A percentile compares a stretch with the other conserved stretches of the same genome.
phyloP scores from a whole-genome alignment of 306 rosid species.

The Hippophae tibetana region DNA sequence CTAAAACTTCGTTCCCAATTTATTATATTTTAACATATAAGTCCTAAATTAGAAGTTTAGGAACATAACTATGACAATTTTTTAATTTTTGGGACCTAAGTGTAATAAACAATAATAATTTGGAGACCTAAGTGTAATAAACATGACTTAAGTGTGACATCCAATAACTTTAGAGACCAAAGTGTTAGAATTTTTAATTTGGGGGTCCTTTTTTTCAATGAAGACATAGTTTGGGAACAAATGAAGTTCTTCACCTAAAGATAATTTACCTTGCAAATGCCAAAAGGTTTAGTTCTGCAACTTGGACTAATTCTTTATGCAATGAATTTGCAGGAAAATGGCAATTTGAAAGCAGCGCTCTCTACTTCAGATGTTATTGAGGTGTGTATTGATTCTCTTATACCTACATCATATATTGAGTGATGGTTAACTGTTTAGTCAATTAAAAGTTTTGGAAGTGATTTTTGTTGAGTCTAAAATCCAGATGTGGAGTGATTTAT shows the following conservation, averaged over 20 bases:
- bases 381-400: constrained; percentile 27
- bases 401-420: background rate
- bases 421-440: background rate
- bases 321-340: constrained; percentile 49
- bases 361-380: constrained; percentile 69
- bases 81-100: too few relatives aligned
- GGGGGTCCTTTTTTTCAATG: too few relatives aligned
- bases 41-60: too few relatives aligned
- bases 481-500: background rate
- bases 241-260: background rate
- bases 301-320: background rate
- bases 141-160: too few relatives aligned
- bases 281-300: background rate
- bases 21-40: too few relatives aligned
- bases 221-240: too few relatives aligned
- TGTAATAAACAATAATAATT: too few relatives aligned
- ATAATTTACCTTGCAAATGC: background rate
- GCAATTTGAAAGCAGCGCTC: constrained; percentile 67
- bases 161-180: too few relatives aligned
- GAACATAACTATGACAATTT: too few relatives aligned
- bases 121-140: too few relatives aligned
- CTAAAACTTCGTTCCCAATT: too few relatives aligned
- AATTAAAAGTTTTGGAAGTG: background rate
- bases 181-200: too few relatives aligned
- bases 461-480: background rate